Evolutionary conservation across 805 yeast genomes (phyloP).

Genomic region (Myxozyma lipomycoides): DNA sequence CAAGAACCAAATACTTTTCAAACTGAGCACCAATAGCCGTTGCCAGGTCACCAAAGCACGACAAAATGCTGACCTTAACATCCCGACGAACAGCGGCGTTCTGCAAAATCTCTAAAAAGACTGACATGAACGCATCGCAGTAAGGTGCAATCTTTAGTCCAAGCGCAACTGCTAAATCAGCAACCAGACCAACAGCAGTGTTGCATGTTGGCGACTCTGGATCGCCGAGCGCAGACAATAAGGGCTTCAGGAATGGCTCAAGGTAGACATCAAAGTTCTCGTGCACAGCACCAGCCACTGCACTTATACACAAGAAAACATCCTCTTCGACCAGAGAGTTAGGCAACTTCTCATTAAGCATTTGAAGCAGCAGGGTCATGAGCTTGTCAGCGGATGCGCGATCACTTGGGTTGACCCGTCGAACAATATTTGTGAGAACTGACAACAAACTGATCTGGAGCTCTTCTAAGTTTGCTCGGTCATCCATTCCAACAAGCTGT

Average conservation of each 20-base stretch:
- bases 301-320: slow-evolving; percentile 83
- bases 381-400: slow-evolving; percentile 70
- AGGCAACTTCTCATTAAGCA: slow-evolving; percentile 59
- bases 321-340: slow-evolving; percentile 90
- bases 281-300: slow-evolving; percentile 79
- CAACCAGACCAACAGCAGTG: slow-evolving; percentile 91
- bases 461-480: slow-evolving; percentile 71
- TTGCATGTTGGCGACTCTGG: slow-evolving; percentile 72
- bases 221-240: slow-evolving; percentile 73
- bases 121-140: slow-evolving; percentile 75
- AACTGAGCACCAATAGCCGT: slow-evolving; percentile 77
- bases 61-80: slow-evolving; percentile 78
- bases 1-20: slow-evolving; percentile 70
- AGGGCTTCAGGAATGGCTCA: slow-evolving; percentile 76
- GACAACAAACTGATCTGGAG: slow-evolving; percentile 75
- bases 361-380: slow-evolving; percentile 75
- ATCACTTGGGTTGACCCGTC: slow-evolving; percentile 59
- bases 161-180: slow-evolving; percentile 87
- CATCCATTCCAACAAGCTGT: slow-evolving; percentile 64
- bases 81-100: slow-evolving; percentile 57
- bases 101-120: slow-evolving; percentile 69
- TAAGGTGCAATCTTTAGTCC: slow-evolving; percentile 71
- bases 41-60: slow-evolving; percentile 95
- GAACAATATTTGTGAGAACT: slow-evolving; percentile 73
- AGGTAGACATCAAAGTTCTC: slow-evolving; percentile 68